Evolutionary conservation across 2,329 filamentous ascomycete species (phyloP), one percentile per base, ranked within the genome.

Genomic region (Botryosphaeria dothidea): DNA sequence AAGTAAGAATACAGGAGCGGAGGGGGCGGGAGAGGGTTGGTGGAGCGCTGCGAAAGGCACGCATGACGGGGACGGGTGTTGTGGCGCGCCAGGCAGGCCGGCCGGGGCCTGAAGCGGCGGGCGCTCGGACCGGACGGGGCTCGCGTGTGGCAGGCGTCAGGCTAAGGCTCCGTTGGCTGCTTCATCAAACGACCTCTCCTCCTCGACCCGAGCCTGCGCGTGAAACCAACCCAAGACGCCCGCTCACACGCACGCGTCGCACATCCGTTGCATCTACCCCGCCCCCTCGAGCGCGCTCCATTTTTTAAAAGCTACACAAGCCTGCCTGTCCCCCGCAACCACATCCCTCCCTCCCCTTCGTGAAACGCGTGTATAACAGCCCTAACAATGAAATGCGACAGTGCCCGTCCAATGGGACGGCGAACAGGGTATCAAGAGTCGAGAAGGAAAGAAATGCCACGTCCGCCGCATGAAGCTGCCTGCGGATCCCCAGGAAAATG

Each of bases 321-420:
- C 56, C 56, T 29, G 25, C n/a, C n/a, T n/a, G 6, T 46, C 38
- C 54, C 25, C 13, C 11, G 19, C 38, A 7, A 5, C 25, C 56
- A 8, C 38, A 1, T 25, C 36, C 36, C 17, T 21, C 56, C 41
- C 13, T 34, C 36, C 54, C 54, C 54, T 21, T 46, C 56, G 41
- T 60, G 56, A 60, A 46, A 60, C 56, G 56, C 56, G 56, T 60
- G 38, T 46, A 46, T 46, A 60, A 60, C 38, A 46, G 56, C 56
- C 56, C 56, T 60, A 60, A 46, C 23, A 46, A 60, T 60, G 56
- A 60, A 60, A 60, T 60, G 56, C 56, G 56, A 60, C 56, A 60
- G 41, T 60, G 56, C 25, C 56, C 56, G 56, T 46, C 56, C 56
- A 60, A 60, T 60, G 9, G 56, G 56, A 60, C 56, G 56, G 56